phyloP scores from a whole-genome alignment of 805 yeast species.

The Nakazawaea holstii region DNA sequence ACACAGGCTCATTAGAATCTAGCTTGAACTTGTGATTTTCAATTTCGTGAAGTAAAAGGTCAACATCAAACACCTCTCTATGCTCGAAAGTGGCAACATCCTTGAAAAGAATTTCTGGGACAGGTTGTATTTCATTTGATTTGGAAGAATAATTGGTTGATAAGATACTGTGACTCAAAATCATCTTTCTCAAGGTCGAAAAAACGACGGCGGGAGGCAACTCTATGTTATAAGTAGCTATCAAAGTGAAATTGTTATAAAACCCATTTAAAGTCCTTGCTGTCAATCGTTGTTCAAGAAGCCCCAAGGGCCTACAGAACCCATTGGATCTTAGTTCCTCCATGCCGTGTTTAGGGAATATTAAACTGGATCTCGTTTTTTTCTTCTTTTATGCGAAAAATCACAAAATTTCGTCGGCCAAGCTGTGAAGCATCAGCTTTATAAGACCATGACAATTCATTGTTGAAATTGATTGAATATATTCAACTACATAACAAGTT shows the following conservation, averaged over 20 bases:
- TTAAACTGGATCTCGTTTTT: not conserved
- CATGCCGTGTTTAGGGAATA: not conserved
- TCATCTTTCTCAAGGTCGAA: conserved; percentile 3
- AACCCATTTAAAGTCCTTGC: conserved; percentile 4
- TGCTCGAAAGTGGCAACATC: conserved; percentile 3
- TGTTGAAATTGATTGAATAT: too few relatives aligned
- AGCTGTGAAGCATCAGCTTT: too few relatives aligned
- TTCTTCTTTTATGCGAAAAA: too few relatives aligned
- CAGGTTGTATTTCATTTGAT: conserved; percentile 5
- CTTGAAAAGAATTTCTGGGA: not conserved
- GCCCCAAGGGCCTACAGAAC: conserved; percentile 4
- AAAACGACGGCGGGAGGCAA: conserved; percentile 1
- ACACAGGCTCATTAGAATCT: not conserved
- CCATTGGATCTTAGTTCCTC: conserved; percentile 1
- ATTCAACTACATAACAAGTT: too few relatives aligned
- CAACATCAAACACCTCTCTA: not conserved
- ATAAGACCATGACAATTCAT: too few relatives aligned
- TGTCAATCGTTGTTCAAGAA: conserved; percentile 3
- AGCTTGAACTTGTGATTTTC: conserved; percentile 4
- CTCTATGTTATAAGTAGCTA: conserved; percentile 1
- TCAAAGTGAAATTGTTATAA: conserved; percentile 6
- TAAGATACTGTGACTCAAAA: conserved; percentile 3
- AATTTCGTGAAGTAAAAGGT: not conserved
- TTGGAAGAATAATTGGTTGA: not conserved
- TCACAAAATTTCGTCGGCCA: not conserved